These are phyloP conservation scores for Ceratocystis cubensis DNA, from an alignment of 2,329 filamentous ascomycete genomes.

Conservation along the genomic window DNA sequence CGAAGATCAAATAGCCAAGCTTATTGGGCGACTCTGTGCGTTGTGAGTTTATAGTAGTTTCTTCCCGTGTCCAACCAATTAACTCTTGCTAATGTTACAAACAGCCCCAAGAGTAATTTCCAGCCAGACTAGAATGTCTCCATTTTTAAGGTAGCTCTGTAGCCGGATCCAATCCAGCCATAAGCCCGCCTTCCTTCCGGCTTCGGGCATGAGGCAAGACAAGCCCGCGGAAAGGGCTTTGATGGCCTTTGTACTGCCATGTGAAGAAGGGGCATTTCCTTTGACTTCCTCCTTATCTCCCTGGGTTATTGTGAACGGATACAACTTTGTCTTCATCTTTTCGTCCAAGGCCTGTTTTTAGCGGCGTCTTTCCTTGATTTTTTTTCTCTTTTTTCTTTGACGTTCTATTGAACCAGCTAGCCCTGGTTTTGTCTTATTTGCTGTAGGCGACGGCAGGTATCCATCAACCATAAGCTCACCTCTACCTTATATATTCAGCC, in stretches of 20 bases:
- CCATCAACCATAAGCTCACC: not conserved
- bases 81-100: not conserved
- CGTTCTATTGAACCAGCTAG: slow-evolving; percentile 5
- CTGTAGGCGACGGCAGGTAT: not conserved
- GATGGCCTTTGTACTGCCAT: not conserved
- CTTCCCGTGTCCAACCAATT: not conserved
- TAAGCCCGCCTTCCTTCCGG: slow-evolving; percentile 4
- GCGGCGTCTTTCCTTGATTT: not conserved
- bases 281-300: not conserved
- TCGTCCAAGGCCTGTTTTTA: not conserved
- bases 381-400: not conserved
- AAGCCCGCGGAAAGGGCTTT: slow-evolving; percentile 7
- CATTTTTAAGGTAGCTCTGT: slow-evolving; percentile 4
- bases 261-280: not conserved
- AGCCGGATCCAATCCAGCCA: not conserved
- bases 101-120: not conserved
- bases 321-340: not conserved
- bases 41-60: not conserved
- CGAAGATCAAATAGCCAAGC: no score
- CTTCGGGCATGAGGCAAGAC: slow-evolving; percentile 6
- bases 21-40: no score
- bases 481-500: not conserved
- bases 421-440: not conserved
- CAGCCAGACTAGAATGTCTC: not conserved
- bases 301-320: not conserved